Base-by-base conservation (phyloP, 306 rosid genomes). In the Cicer chorassanicum region DNA sequence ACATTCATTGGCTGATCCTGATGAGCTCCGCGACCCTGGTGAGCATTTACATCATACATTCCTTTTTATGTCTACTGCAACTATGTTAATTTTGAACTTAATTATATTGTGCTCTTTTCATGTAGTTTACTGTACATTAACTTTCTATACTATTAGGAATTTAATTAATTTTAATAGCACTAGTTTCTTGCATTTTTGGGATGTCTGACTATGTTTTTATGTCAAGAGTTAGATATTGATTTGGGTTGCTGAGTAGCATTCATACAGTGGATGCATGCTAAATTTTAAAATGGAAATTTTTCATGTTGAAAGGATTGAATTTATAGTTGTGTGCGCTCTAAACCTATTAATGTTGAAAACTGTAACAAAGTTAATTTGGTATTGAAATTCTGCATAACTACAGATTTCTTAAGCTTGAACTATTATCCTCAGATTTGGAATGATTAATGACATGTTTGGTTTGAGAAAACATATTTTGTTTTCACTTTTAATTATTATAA, bases 21-120 rank as follows among this genome's bases (percentile, higher is more conserved):
- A 95, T 77, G 99, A 95, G 90, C 99, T 95, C 56, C 99, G 99
- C 82, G 97, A 95, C 92, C 96, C 96, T 24, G 93, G 99, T 95
- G 49, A 87, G 97, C 77, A 16, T 48, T 73, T 76, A 18, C 70
- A 13, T 76, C 56, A 74, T 48, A 44, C 54, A 55, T 79, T 68
- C 59, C 41, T 48, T 18, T 61, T 69, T 46, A 3, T 66, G 45
- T 70, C 15, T 44, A 16, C 57, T 67, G 59, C 21, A 0, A 6
- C 19, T 7, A 7, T 6, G 19, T 39, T 60, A 59, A 72, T 54
- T 11, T 51, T 54, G 53, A 74, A 36, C 34, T 42, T 7, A 46
- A 7, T 55, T 49, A 45, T 69, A 41, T 42, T 24, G 36, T 72
- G 55, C 18, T 48, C 48, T 40, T 53, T 45, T 57, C 41, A 6